A percentile compares a stretch with the other conserved stretches of the same genome.
Evolutionary conservation across 352 stramenopile genomes (phyloP).

Genomic region (Aphanomyces astaci): DNA sequence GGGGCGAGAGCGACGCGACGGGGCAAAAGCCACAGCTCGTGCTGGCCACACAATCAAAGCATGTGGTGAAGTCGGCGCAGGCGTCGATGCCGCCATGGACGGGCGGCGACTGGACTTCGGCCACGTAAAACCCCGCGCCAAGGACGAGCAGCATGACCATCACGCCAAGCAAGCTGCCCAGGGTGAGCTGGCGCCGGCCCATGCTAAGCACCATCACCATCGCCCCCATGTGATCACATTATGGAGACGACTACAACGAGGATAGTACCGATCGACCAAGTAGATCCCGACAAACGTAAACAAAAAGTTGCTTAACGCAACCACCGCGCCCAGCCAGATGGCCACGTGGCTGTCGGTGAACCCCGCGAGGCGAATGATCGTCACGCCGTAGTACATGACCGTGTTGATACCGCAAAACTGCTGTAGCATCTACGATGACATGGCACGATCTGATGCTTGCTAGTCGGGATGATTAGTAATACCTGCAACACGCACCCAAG

Average conservation of each 20-base stretch:
- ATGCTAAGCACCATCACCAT: neutral
- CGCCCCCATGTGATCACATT: neutral
- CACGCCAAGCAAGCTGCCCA: slow-evolving; percentile 40
- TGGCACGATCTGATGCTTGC: neutral
- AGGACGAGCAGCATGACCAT: slow-evolving; percentile 38
- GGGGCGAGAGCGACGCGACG: neutral
- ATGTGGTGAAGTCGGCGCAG: slow-evolving; percentile 42
- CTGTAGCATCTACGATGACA: slow-evolving; percentile 33
- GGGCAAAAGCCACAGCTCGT: slow-evolving; percentile 47
- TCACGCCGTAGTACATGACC: slow-evolving; percentile 82
- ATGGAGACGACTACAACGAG: neutral
- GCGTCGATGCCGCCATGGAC: slow-evolving; percentile 28
- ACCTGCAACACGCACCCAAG: slow-evolving; percentile 55
- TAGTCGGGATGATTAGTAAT: neutral
- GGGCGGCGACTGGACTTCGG: slow-evolving; percentile 28
- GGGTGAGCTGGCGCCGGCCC: slow-evolving; percentile 42
- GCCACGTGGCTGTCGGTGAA: slow-evolving; percentile 61
- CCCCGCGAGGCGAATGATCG: slow-evolving; percentile 72
- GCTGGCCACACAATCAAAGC: slow-evolving; percentile 62
- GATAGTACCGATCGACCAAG: slow-evolving; percentile 39
- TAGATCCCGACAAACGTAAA: slow-evolving; percentile 59
- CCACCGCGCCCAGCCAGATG: slow-evolving; percentile 69
- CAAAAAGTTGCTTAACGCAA: slow-evolving; percentile 61
- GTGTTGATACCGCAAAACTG: slow-evolving; percentile 84
- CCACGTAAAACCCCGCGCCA: slow-evolving; percentile 39